Base-by-base conservation (phyloP, 2,329 filamentous ascomycete genomes). In the Aspergillus texensis region DNA sequence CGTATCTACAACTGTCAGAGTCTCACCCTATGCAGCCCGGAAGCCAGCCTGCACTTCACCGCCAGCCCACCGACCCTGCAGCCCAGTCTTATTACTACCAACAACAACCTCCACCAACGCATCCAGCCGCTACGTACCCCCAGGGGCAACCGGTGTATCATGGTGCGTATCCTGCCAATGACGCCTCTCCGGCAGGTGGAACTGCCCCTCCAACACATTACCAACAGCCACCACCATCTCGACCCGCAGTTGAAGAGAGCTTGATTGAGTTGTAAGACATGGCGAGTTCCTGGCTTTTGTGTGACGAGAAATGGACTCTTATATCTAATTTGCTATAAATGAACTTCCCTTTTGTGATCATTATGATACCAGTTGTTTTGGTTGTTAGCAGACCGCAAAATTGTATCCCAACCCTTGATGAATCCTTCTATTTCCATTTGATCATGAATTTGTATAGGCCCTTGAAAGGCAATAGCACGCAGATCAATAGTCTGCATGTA, bases 191-290 rank as follows among this genome's bases (percentile, higher is more conserved):
- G 9, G 60, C 65, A 50, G 60, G 62, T 19, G 61, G 62, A 19
- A 57, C 68, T 52, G 65, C 58, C 32, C 57, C 61, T n/a, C 65
- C 66, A 19, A 59, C 60, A 48, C 69, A 70, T 28, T 61, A 67
- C 39, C 65, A 69, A 62, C 70, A 71, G 53, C 62, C 71, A 32
- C 34, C 66, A 11, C 63, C 67, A 10, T 56, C 71, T 30, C 69
- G 68, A 45, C 70, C 72, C 2, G 66, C 64, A 6, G 71, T 72
- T 14, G 73, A 75, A 52, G 73, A 75, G 62, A 74, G 72, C 62
- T 60, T 75, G 57, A 75, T 75, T 62, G 73, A 75, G 60, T 65
- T 75, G 62, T 75, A 69, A 57, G 55, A 30, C 36, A 46, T 41
- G 24, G 30, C 19, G 50, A 28, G 39, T 19, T 61, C n/a, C 28